A percentile compares a stretch with the other conserved stretches of the same genome.
Evolutionary conservation across 2,329 filamentous ascomycete species (phyloP).

Genomic region (Trichoderma asperellum): DNA sequence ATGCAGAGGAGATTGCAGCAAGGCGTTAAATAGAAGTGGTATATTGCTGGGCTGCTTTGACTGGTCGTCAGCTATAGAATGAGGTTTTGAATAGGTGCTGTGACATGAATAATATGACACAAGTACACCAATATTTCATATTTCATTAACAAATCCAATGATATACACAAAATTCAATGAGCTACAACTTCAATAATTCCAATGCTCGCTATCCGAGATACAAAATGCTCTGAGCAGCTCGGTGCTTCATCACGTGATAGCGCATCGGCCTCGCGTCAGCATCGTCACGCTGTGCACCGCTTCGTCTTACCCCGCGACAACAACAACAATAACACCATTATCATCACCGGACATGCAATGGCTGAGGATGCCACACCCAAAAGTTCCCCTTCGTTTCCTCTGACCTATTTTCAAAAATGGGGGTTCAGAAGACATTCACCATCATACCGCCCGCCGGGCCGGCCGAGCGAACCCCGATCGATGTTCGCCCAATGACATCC

Average conservation of each 20-base stretch:
- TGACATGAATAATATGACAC: not conserved
- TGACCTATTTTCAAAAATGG: slow-evolving; percentile 37
- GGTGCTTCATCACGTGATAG: slow-evolving; percentile 29
- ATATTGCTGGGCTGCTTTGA: too few species aligned
- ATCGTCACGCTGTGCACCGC: not conserved
- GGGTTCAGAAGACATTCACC: slow-evolving; percentile 50
- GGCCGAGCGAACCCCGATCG: slow-evolving; percentile 28
- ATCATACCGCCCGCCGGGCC: slow-evolving; percentile 45
- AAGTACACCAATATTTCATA: too few species aligned
- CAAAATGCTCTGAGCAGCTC: not conserved
- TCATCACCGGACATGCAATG: slow-evolving; percentile 6
- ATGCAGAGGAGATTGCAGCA: not conserved
- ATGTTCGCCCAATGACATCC: slow-evolving; percentile 46
- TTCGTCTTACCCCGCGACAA: slow-evolving; percentile 20
- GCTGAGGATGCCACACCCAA: not conserved
- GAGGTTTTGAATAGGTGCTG: too few species aligned
- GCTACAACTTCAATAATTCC: not conserved
- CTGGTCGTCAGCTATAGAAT: too few species aligned
- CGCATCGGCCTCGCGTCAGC: slow-evolving; percentile 31
- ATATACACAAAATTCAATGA: too few species aligned
- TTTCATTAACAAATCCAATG: too few species aligned
- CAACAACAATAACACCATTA: slow-evolving; percentile 14
- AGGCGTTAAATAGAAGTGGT: too few species aligned
- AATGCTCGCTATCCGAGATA: not conserved
- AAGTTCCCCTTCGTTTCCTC: not conserved